Percentiles rank a stretch among this genome's conserved stretches.
Conservation (phyloP, 1,139 yeast species). For the Zygosaccharomyces sapae region DNA sequence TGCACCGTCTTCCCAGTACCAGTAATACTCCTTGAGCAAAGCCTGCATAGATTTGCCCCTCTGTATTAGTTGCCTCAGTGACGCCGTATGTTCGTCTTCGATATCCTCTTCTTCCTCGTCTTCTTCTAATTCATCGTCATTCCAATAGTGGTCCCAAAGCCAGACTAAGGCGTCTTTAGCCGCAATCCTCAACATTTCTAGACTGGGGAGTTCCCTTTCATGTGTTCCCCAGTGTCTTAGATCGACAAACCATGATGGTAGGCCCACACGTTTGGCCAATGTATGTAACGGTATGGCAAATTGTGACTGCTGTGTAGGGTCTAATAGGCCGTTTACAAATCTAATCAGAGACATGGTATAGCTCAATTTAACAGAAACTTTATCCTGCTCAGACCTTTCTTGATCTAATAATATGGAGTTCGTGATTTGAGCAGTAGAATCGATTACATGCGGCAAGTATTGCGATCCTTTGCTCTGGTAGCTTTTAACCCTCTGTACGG, state of each 20-base stretch:
- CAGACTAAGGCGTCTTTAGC: constrained; percentile 63
- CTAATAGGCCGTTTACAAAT: constrained; percentile 88
- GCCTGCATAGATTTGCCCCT: constrained; percentile 30
- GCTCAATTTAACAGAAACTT: constrained; percentile 20
- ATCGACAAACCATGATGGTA: constrained; percentile 87
- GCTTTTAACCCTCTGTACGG: constrained; percentile 57
- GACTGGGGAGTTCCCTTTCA: constrained; percentile 65
- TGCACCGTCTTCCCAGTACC: constrained; percentile 21
- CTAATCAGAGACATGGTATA: constrained; percentile 69
- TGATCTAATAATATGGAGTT: constrained; percentile 51
- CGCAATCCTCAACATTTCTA: constrained; percentile 59
- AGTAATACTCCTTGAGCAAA: constrained; percentile 33
- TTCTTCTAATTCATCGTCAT: constrained; percentile 32
- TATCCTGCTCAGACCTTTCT: constrained; percentile 19
- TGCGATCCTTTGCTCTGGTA: constrained; percentile 59
- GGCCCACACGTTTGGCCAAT: constrained; percentile 61
- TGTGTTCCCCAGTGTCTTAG: constrained; percentile 90
- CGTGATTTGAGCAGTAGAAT: constrained; percentile 61
- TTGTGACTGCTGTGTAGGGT: constrained; percentile 76
- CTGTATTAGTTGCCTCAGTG: constrained; percentile 9
- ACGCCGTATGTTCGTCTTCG: constrained; percentile 22
- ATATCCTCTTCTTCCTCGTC: constrained; percentile 31
- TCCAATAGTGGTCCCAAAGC: constrained; percentile 78
- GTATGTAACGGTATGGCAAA: constrained; percentile 75
- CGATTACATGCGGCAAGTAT: constrained; percentile 70